Evolutionary conservation across 495 filamentous ascomycete species (phyloP).

Genomic region (Aspergillus leporis): DNA sequence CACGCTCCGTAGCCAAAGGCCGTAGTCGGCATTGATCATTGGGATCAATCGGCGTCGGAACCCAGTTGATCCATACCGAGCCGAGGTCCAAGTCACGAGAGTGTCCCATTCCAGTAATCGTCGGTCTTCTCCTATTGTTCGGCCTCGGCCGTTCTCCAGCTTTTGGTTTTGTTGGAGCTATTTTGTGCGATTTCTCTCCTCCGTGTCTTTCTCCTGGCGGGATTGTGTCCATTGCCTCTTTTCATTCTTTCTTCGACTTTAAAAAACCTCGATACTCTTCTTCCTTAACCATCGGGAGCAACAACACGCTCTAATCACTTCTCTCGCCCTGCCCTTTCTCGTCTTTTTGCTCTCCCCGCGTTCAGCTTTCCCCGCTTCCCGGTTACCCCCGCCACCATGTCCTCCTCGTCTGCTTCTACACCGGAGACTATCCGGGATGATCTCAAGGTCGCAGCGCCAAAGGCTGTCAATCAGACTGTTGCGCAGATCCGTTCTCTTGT

Average conservation of each 20-base stretch:
- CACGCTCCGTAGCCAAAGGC: neutral
- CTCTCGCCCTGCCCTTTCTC: slow-evolving; percentile 6
- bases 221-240: slow-evolving; percentile 5
- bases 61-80: slow-evolving; percentile 31
- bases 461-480: slow-evolving; percentile 47
- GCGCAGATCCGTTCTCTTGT: slow-evolving; percentile 71
- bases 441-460: slow-evolving; percentile 32
- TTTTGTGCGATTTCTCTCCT: slow-evolving; percentile 1
- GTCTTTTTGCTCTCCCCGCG: slow-evolving; percentile 13
- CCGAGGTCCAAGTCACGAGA: slow-evolving; percentile 28
- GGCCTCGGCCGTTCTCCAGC: slow-evolving; percentile 10
- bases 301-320: neutral
- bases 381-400: slow-evolving; percentile 28
- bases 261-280: neutral
- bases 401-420: slow-evolving; percentile 32
- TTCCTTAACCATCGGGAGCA: neutral
- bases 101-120: slow-evolving; percentile 22
- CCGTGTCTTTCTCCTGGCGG: slow-evolving; percentile 4
- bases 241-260: neutral
- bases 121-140: neutral
- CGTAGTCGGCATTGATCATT: neutral
- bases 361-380: slow-evolving; percentile 10
- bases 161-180: slow-evolving; percentile 4
- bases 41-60: slow-evolving; percentile 8
- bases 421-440: slow-evolving; percentile 37